These are phyloP conservation scores for Scheffersomyces lignicola DNA, from an alignment of 1,139 yeast genomes.

Conservation along the genomic window DNA sequence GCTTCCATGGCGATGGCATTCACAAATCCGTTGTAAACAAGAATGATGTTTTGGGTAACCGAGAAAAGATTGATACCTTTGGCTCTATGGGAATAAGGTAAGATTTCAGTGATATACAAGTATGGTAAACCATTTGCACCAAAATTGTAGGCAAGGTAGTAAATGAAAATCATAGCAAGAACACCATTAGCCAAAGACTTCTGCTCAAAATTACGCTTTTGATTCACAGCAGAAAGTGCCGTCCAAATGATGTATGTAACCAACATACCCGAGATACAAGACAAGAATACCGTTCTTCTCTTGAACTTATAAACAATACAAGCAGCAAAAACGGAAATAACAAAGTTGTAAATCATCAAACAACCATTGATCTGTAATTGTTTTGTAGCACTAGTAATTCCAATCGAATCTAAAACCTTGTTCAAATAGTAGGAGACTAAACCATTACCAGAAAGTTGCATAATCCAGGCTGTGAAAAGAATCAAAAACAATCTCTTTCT, in stretches of 20 bases:
- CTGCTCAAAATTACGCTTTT: slow-evolving; percentile 33
- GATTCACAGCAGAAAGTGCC: slow-evolving; percentile 35
- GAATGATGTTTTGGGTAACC: slow-evolving; percentile 24
- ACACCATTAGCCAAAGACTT: slow-evolving; percentile 41
- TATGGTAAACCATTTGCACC: slow-evolving; percentile 43
- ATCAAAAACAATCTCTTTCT: slow-evolving; percentile 45
- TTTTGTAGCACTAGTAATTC: slow-evolving; percentile 40
- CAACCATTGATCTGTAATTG: slow-evolving; percentile 51
- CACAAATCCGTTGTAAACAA: slow-evolving; percentile 42
- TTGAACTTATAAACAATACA: slow-evolving; percentile 29
- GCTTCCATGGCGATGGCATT: slow-evolving; percentile 62
- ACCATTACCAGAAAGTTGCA: slow-evolving; percentile 55
- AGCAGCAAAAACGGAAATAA: slow-evolving; percentile 32
- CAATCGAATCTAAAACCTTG: slow-evolving; percentile 48
- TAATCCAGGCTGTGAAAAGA: slow-evolving; percentile 33
- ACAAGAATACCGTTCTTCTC: slow-evolving; percentile 48
- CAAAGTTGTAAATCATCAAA: slow-evolving; percentile 43
- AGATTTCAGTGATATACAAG: slow-evolving; percentile 41
- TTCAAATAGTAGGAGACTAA: slow-evolving; percentile 52
- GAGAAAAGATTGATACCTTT: slow-evolving; percentile 40
- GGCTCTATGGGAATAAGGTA: slow-evolving; percentile 47
- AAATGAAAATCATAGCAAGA: slow-evolving; percentile 48
- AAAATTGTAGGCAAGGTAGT: slow-evolving; percentile 36
- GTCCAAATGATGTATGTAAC: slow-evolving; percentile 41
- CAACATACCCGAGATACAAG: slow-evolving; percentile 37